Evolutionary conservation across 192 early-diverging fungal genomes (phyloP).

Genomic region (Entomortierella lignicola): DNA sequence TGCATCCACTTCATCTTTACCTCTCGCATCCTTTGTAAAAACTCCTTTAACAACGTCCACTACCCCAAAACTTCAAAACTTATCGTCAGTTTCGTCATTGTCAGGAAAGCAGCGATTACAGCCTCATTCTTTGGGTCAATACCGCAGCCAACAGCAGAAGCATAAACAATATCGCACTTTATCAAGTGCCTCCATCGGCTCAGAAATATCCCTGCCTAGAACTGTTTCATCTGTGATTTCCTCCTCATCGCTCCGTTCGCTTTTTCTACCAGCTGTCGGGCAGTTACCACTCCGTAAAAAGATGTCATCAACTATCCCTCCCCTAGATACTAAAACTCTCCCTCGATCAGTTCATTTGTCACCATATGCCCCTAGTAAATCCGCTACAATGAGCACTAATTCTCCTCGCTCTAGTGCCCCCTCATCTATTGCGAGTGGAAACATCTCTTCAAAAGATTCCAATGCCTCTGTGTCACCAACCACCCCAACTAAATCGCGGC

Average conservation of each 20-base stretch:
- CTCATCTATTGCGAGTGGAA: background rate
- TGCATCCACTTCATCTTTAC: slow-evolving; percentile 36
- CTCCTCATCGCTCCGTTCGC: slow-evolving; percentile 6
- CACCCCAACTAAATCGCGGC: slow-evolving; percentile 1
- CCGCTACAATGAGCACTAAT: slow-evolving; percentile 19
- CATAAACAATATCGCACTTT: background rate
- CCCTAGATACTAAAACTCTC: slow-evolving; percentile 15
- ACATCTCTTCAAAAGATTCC: slow-evolving; percentile 9
- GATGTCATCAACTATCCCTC: background rate
- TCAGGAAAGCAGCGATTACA: slow-evolving; percentile 1
- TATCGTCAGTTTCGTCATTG: slow-evolving; percentile 11
- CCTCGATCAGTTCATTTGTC: slow-evolving; percentile 5
- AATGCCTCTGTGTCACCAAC: slow-evolving; percentile 2
- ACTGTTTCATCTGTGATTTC: background rate
- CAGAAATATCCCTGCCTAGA: slow-evolving; percentile 9
- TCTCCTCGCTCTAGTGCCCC: slow-evolving; percentile 25
- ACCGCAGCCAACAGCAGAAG: background rate
- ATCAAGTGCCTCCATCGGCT: slow-evolving; percentile 1
- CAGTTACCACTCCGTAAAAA: slow-evolving; percentile 10
- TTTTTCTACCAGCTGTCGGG: background rate
- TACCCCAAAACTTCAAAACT: slow-evolving; percentile 1
- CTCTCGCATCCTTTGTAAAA: slow-evolving; percentile 24
- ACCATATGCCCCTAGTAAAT: slow-evolving; percentile 14
- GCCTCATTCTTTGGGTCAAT: background rate
- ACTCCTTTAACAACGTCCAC: too few relatives aligned